Evolutionary conservation across 2,329 filamentous ascomycete species (phyloP), one percentile per base, ranked within the genome.

Genomic region (Xylariaceae sp.): DNA sequence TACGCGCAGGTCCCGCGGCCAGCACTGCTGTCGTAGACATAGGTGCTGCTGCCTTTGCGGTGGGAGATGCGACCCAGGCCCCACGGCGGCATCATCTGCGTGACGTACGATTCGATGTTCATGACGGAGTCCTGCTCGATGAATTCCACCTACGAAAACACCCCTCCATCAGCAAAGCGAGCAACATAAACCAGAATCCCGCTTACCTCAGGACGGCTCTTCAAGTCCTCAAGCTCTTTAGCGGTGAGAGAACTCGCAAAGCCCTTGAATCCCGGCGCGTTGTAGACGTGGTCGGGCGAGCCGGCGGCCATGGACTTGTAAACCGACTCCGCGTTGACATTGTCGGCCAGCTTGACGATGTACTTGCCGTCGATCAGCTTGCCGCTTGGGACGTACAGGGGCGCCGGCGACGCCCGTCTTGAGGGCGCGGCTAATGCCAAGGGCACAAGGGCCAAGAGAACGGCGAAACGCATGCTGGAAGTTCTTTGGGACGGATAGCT

Each of bases 1-100:
- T 83, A 84, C 46, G 75, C 69, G 55, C 72, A 81, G 48, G 68
- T 73, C 30, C 67, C 70, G 13, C 63, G 51, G 13, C 76, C 76
- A 19, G 74, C 72, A 18, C 62, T 69, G 8, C 60, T 53, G 55
- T 78, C 72, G 62, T 77, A 78, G 26, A 66, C 56, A 59, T 78
- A 79, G 45, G 66, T 62, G 12, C 49, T 68, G 15, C 60, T 66
- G 32, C 67, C 67, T 18, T 66, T 60, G 16, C 62, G 68, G 64
- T 73, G 71, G 7, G 77, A 79, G 56, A 79, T 67, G 30, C 74
- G 70, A 1, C 69, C 70, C 22, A 79, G 72, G 18, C 75, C 76
- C 73, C 76, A 78, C 1, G 72, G 61, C 6, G 72, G 66, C 21
- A 65, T 59, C 3, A 50, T 47, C 65, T 76, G 74, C 21, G 65